Evolutionary conservation across 75 land plant genomes (phyloP).

Genomic region (Picea glauca): DNA sequence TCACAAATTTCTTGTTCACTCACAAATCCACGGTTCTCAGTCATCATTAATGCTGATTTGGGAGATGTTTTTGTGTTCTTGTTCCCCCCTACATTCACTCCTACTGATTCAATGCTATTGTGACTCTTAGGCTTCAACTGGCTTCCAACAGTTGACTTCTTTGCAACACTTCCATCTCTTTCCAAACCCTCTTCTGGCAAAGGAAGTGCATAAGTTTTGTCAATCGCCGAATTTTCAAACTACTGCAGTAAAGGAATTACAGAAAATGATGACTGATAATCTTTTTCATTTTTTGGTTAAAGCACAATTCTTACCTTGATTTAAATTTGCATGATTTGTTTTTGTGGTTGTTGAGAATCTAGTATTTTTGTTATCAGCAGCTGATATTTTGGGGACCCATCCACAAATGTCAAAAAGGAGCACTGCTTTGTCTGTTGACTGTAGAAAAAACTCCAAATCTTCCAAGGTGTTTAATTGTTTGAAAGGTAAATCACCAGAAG

Average conservation of each 20-base stretch:
- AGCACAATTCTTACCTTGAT: background rate
- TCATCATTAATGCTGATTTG: slow-evolving; percentile 1
- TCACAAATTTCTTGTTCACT: slow-evolving; percentile 31
- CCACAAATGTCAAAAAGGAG: slow-evolving; percentile 70
- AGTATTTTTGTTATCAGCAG: background rate
- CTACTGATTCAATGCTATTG: background rate
- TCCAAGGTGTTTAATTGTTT: slow-evolving; percentile 27
- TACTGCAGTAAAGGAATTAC: background rate
- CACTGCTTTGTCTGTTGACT: slow-evolving; percentile 73
- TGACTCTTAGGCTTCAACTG: background rate
- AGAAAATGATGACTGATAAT: too few relatives aligned
- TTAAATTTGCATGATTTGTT: background rate
- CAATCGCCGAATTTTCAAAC: background rate
- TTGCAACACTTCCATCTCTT: background rate
- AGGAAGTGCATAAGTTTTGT: slow-evolving; percentile 1
- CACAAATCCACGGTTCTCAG: slow-evolving; percentile 20
- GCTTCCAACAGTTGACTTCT: slow-evolving; percentile 1
- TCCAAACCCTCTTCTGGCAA: slow-evolving; percentile 3
- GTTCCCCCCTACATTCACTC: background rate
- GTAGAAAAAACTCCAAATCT: slow-evolving; percentile 38
- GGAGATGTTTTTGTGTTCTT: background rate
- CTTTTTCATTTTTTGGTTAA: background rate
- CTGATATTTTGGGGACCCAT: slow-evolving; percentile 43
- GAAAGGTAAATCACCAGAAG: slow-evolving; percentile 45
- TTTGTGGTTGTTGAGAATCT: background rate